These are phyloP conservation scores for Microbotryomycetes sp. DNA, from an alignment of 1,284 basidiomycete species.

Conservation along the genomic window DNA sequence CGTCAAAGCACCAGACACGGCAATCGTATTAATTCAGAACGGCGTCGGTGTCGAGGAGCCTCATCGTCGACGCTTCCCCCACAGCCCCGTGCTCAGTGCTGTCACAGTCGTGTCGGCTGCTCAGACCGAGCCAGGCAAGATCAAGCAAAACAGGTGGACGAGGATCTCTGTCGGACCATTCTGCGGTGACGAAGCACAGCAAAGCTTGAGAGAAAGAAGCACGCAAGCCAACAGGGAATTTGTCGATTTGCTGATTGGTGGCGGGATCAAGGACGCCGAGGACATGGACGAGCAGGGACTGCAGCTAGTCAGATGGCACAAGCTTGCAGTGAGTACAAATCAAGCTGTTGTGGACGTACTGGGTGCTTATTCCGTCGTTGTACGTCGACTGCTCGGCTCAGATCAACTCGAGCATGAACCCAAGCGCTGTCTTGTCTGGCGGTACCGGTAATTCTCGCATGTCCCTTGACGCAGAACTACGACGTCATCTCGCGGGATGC, in stretches of 20 bases:
- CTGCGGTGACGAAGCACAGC: slow-evolving; percentile 23
- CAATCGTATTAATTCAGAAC: slow-evolving; percentile 47
- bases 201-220: slow-evolving; percentile 8
- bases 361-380: no score
- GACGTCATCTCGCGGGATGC: slow-evolving; percentile 42
- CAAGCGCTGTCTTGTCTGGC: slow-evolving; percentile 45
- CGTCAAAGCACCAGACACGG: slow-evolving; percentile 25
- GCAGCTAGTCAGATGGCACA: slow-evolving; percentile 48
- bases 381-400: slow-evolving; percentile 4
- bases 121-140: slow-evolving; percentile 41
- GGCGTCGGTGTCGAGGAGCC: slow-evolving; percentile 47
- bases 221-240: slow-evolving; percentile 32
- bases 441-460: slow-evolving; percentile 44
- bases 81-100: slow-evolving; percentile 42
- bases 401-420: slow-evolving; percentile 47
- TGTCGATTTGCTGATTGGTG: slow-evolving; percentile 38
- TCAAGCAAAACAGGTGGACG: slow-evolving; percentile 47
- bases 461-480: slow-evolving; percentile 42
- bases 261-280: slow-evolving; percentile 45
- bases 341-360: no score
- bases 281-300: slow-evolving; percentile 42
- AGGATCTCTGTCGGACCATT: slow-evolving; percentile 46
- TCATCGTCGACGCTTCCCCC: slow-evolving; percentile 41
- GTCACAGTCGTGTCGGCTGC: slow-evolving; percentile 47
- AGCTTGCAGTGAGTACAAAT: slow-evolving; percentile 35